These are phyloP conservation scores for Blastobotrys persicus DNA, from an alignment of 1,139 yeast genomes.

Conservation along the genomic window DNA sequence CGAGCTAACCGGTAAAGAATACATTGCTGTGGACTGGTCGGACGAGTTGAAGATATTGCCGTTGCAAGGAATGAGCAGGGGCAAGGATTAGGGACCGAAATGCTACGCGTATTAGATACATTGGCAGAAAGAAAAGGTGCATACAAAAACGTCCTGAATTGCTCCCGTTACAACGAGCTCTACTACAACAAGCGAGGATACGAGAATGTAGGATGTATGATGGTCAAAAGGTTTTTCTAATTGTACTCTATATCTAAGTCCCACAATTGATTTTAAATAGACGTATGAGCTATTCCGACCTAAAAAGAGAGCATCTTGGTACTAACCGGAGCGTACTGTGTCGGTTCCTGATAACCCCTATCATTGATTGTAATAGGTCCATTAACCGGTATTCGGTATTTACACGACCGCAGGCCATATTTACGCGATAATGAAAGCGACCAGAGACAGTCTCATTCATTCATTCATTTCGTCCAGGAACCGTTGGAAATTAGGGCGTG, in stretches of 20 bases:
- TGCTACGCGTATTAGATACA: conserved; percentile 55
- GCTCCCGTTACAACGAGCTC: conserved; percentile 62
- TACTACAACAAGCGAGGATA: conserved; percentile 77
- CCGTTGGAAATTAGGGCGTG: neutral
- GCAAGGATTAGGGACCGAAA: conserved; percentile 56
- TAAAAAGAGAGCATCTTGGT: no score
- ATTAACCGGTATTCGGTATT: no score
- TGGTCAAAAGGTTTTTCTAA: conserved; percentile 19
- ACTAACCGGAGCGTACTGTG: no score
- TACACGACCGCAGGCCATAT: no score
- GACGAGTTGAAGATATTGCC: conserved; percentile 92
- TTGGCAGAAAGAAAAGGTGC: conserved; percentile 56
- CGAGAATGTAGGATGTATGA: conserved; percentile 35
- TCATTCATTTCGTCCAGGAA: no score
- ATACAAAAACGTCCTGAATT: conserved; percentile 74
- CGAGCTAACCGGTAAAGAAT: conserved; percentile 23
- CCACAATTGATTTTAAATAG: no score
- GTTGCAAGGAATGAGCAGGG: conserved; percentile 78
- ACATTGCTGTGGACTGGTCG: conserved; percentile 79
- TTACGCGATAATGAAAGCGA: no score
- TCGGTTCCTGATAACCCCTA: no score
- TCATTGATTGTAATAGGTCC: no score
- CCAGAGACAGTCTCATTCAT: no score
- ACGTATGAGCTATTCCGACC: no score
- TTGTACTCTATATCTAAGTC: no score